These are phyloP conservation scores for Pythium phragmiticola DNA, from an alignment of 352 stramenopile species.

Conservation along the genomic window DNA sequence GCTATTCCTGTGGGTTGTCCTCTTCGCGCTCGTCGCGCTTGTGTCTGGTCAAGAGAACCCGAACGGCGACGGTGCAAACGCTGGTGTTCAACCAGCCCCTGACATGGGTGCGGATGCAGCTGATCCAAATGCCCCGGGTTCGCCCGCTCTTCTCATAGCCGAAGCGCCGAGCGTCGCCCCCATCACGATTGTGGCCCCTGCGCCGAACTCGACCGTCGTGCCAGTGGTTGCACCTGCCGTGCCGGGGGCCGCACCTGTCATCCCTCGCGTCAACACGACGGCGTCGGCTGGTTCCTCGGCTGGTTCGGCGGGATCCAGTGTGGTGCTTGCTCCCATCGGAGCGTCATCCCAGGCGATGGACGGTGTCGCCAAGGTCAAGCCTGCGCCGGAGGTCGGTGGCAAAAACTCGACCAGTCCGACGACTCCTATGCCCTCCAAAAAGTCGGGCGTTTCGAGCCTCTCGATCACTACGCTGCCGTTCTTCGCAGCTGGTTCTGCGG, in stretches of 20 bases:
- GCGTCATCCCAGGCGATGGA: not conserved
- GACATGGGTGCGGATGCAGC: not conserved
- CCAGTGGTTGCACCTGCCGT: not conserved
- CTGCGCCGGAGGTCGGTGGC: not conserved
- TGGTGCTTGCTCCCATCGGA: not conserved
- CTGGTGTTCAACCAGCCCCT: not conserved
- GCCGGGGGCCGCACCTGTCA: not conserved
- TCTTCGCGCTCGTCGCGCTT: conserved; percentile 17
- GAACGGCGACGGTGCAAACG: not conserved
- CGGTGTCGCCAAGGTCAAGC: not conserved
- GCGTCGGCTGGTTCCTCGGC: not conserved
- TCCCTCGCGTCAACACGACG: not conserved
- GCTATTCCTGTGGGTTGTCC: conserved; percentile 15
- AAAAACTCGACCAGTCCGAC: not conserved
- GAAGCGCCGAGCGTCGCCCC: conserved; percentile 16
- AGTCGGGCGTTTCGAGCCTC: not conserved
- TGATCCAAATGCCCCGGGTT: conserved; percentile 1
- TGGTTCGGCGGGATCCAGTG: conserved; percentile 1
- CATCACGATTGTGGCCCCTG: not conserved
- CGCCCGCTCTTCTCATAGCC: not conserved
- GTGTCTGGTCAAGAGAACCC: conserved; percentile 7
- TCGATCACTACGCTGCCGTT: not conserved
- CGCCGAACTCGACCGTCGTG: not conserved
- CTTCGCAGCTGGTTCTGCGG: not conserved
- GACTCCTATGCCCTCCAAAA: not conserved